Base-by-base conservation (phyloP, 2,329 filamentous ascomycete species). In the Teratosphaeria zuluensis region DNA sequence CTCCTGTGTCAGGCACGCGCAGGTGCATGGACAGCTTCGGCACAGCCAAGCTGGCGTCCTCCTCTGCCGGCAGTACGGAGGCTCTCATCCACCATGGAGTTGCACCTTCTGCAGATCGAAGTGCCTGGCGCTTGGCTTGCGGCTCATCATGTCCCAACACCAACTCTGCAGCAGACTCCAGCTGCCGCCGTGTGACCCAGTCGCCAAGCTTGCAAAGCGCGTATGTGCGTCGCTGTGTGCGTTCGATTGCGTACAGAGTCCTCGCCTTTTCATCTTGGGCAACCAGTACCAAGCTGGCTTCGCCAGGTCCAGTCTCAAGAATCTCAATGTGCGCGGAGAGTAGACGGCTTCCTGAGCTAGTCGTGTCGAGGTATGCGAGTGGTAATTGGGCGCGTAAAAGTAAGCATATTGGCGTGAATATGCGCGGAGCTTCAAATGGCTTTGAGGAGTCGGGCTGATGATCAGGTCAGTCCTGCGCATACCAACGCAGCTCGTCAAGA, bases 121-220 rank as follows among this genome's bases (percentile, higher is more conserved):
- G 21, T 55, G 58, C 64, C 53, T 53, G 55, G 19, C 61, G 61
- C 55, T 66, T 67, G 42, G 46, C 51, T 59, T 53, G 19, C 61
- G 66, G 55, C 67, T 66, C 68, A 67, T 70, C 14, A 69, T 57
- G 54, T 61, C 68, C 59, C 19, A 64, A 64, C 54, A 72, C 61
- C 8, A 72, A 67, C 53, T 72, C 67, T 55, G 70, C 56, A 38
- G 56, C 30, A 28, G 14, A 38, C n/a, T 62, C 73, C 31, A 91
- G 74, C 6, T 77, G 74, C 38, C 80, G 77, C 56, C 87, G 69
- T 61, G 85, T 81, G 24, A 88, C 78, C 86, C 87, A 89, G 21
- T 76, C 72, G 1, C 83, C 86, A 51, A 94, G 75, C 65, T 82
- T 85, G 71, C 86, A 91, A 30, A 90, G 70, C 11, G 83, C 81